Conservation (phyloP, 768 basidiomycete species). For the Astraeus odoratus region DNA sequence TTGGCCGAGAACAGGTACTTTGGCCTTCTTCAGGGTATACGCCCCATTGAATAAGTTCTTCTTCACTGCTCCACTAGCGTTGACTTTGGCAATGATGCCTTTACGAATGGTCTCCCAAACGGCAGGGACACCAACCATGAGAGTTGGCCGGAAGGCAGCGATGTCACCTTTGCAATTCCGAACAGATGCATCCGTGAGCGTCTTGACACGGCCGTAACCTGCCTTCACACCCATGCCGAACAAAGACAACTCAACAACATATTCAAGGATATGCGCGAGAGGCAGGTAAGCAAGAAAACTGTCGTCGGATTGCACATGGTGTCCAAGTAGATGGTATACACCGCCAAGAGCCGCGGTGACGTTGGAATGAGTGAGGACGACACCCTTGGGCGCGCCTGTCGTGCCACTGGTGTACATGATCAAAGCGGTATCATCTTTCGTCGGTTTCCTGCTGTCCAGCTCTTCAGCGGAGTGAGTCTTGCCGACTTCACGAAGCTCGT, state of each 20-base stretch:
- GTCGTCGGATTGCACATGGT: slow-evolving; percentile 36
- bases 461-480: slow-evolving; percentile 44
- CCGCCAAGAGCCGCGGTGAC: slow-evolving; percentile 83
- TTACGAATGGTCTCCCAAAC: slow-evolving; percentile 98
- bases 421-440: slow-evolving; percentile 47
- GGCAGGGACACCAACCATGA: slow-evolving; percentile 93
- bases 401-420: slow-evolving; percentile 88
- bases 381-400: slow-evolving; percentile 93
- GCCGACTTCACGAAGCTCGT: slow-evolving; percentile 68
- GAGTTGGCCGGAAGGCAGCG: slow-evolving; percentile 70
- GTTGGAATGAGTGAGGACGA: slow-evolving; percentile 82
- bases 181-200: slow-evolving; percentile 90
- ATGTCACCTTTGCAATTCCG: slow-evolving; percentile 87
- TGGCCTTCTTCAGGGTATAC: slow-evolving; percentile 64
- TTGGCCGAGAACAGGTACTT: slow-evolving; percentile 55
- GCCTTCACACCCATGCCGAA: slow-evolving; percentile 71
- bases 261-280: slow-evolving; percentile 93
- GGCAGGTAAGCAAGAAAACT: slow-evolving; percentile 85
- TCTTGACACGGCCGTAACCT: slow-evolving; percentile 93
- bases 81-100: slow-evolving; percentile 81
- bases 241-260: slow-evolving; percentile 80
- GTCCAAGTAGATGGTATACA: slow-evolving; percentile 57
- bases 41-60: slow-evolving; percentile 78
- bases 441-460: slow-evolving; percentile 44
- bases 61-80: slow-evolving; percentile 57